These are phyloP conservation scores for Prosopis cineraria DNA, from an alignment of 306 rosid species.

Conservation along the genomic window DNA sequence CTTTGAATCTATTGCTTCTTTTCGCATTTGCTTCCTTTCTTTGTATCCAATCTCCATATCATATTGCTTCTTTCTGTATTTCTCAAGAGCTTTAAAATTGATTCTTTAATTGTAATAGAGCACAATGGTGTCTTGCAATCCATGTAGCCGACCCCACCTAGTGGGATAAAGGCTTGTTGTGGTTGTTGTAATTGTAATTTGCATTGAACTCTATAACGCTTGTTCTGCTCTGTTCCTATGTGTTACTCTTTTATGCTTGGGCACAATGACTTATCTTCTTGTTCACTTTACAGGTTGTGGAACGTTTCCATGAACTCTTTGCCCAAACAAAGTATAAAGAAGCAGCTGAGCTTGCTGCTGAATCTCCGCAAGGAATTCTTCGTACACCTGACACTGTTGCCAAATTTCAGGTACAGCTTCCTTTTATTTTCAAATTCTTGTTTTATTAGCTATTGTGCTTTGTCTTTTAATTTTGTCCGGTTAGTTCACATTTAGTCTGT, in stretches of 20 bases:
- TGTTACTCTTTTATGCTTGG: conserved; percentile 22
- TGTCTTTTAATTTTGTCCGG: neutral
- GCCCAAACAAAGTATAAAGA: conserved; percentile 99
- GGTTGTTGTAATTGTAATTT: neutral
- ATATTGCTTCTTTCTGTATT: neutral
- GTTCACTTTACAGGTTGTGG: conserved; percentile 78
- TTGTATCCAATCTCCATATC: neutral
- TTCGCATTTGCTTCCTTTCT: neutral
- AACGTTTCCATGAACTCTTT: conserved; percentile 97
- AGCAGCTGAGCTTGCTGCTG: conserved; percentile 99
- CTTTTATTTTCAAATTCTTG: neutral
- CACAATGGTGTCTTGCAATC: too few relatives aligned
- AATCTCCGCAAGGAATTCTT: conserved; percentile 97
- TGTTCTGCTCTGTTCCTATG: neutral
- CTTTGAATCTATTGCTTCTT: neutral
- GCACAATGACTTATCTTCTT: conserved; percentile 24
- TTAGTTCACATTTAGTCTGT: neutral
- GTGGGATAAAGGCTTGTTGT: too few relatives aligned
- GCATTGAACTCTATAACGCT: conserved; percentile 3
- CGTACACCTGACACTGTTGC: conserved; percentile 99
- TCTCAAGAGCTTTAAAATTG: conserved; percentile 1
- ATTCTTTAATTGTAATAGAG: conserved; percentile 9
- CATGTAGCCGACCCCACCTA: too few relatives aligned
- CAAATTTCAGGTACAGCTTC: conserved; percentile 82
- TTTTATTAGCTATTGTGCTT: neutral